Evolutionary conservation across 345 rosid genomes (phyloP).

Genomic region (Populus euphratica): DNA sequence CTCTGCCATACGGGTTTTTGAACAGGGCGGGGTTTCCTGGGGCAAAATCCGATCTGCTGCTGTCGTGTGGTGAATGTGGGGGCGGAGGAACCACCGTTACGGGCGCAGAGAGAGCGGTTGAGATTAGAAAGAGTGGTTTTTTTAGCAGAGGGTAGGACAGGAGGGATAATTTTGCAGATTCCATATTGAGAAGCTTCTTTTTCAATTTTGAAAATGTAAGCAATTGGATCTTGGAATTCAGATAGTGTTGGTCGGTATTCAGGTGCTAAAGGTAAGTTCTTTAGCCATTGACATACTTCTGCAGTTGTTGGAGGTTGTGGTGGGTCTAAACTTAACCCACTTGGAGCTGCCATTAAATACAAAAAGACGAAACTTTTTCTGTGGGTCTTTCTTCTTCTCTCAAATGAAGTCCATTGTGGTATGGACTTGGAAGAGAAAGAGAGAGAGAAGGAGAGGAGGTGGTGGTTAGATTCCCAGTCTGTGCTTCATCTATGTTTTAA

Average conservation of each 20-base stretch:
- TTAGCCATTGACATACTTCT: conserved; percentile 87
- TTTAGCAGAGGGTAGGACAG: conserved; percentile 60
- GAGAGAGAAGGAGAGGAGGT: background rate
- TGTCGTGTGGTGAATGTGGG: conserved; percentile 98
- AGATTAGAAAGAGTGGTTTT: conserved; percentile 68
- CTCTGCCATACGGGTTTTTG: conserved; percentile 97
- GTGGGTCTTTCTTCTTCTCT: background rate
- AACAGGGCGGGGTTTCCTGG: conserved; percentile 82
- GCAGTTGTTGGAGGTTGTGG: conserved; percentile 16
- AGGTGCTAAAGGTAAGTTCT: conserved; percentile 81
- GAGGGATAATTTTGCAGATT: conserved; percentile 97
- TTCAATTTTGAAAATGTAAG: conserved; percentile 95
- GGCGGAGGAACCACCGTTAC: conserved; percentile 37
- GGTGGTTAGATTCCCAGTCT: conserved; percentile 18
- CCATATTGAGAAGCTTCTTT: conserved; percentile 89
- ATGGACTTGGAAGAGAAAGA: conserved; percentile 9
- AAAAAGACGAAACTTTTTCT: background rate
- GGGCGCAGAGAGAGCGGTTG: conserved; percentile 72
- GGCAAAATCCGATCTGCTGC: conserved; percentile 99
- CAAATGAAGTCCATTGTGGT: conserved; percentile 31
- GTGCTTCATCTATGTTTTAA: background rate
- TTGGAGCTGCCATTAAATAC: conserved; percentile 44
- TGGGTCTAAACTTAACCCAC: conserved; percentile 35
- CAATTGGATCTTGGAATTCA: conserved; percentile 99
- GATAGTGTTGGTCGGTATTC: conserved; percentile 78